phyloP scores from a whole-genome alignment of 1,139 yeast genomes.

The Taphrina sp. region DNA sequence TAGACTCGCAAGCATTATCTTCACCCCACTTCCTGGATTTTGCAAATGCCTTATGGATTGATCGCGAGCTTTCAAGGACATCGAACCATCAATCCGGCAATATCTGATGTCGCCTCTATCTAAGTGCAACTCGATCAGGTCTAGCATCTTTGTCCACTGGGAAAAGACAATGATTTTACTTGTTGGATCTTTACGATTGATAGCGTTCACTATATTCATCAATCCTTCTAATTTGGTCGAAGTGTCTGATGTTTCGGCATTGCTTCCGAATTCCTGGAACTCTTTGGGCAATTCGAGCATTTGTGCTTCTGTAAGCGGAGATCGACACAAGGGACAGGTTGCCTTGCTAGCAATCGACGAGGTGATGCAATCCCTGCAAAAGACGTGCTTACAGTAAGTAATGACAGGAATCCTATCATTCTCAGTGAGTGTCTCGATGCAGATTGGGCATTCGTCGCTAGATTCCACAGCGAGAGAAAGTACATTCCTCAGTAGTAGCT shows the following conservation, averaged over 20 bases:
- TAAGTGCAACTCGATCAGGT: slow-evolving; percentile 61
- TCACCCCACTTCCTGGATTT: not conserved
- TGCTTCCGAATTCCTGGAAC: not conserved
- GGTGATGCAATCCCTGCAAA: slow-evolving; percentile 35
- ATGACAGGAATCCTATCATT: slow-evolving; percentile 32
- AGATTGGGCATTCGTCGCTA: slow-evolving; percentile 37
- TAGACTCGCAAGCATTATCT: slow-evolving; percentile 56
- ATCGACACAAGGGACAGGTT: slow-evolving; percentile 23
- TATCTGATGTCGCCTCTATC: slow-evolving; percentile 51
- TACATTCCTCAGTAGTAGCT: slow-evolving; percentile 32
- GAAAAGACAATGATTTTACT: slow-evolving; percentile 71
- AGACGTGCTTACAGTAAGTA: slow-evolving; percentile 37
- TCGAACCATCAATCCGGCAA: slow-evolving; percentile 47
- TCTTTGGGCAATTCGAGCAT: slow-evolving; percentile 7
- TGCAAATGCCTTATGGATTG: slow-evolving; percentile 25
- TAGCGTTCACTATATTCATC: slow-evolving; percentile 11
- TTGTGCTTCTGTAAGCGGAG: slow-evolving; percentile 1
- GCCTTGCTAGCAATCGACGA: slow-evolving; percentile 10
- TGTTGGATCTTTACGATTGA: slow-evolving; percentile 16
- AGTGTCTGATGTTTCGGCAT: not conserved
- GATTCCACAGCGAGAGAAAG: slow-evolving; percentile 36
- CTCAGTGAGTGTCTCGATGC: slow-evolving; percentile 34
- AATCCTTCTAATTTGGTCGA: slow-evolving; percentile 21
- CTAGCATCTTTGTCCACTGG: slow-evolving; percentile 78
- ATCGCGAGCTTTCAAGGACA: slow-evolving; percentile 33